These are phyloP conservation scores for Ampelomyces quisqualis DNA, from an alignment of 2,329 filamentous ascomycete species.

Conservation along the genomic window DNA sequence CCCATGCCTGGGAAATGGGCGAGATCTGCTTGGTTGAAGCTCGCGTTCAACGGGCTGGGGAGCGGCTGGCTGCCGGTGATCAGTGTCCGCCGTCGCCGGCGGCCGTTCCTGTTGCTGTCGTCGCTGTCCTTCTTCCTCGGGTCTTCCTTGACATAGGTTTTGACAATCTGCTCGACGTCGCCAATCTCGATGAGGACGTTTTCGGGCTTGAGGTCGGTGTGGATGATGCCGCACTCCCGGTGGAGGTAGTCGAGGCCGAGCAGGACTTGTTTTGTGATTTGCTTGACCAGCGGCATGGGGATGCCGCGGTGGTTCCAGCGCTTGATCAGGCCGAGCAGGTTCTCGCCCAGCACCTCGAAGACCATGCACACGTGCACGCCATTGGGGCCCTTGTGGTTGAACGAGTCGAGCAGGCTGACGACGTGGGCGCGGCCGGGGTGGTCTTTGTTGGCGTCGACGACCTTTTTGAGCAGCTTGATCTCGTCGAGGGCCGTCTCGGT, in stretches of 20 bases:
- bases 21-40: constrained; percentile 78
- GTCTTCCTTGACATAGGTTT: constrained; percentile 88
- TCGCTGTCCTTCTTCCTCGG: constrained; percentile 65
- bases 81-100: constrained; percentile 83
- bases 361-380: constrained; percentile 99
- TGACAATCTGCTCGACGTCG: constrained; percentile 97
- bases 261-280: constrained; percentile 97
- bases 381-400: constrained; percentile 96
- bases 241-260: constrained; percentile 95
- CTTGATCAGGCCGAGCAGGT: constrained; percentile 92
- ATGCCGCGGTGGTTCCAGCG: constrained; percentile 98
- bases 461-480: constrained; percentile 96
- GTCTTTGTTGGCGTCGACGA: constrained; percentile 90
- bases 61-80: constrained; percentile 97
- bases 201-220: constrained; percentile 95
- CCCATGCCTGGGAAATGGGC: constrained; percentile 53
- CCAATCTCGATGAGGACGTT: constrained; percentile 99
- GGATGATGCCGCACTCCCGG: constrained; percentile 97
- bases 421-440: constrained; percentile 94
- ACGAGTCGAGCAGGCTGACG: constrained; percentile 92
- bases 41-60: constrained; percentile 90
- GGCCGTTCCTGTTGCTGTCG: constrained; percentile 89
- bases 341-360: constrained; percentile 96
- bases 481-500: constrained; percentile 98
- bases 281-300: constrained; percentile 93